Evolutionary conservation across 768 basidiomycete genomes (phyloP).

Genomic region (Leccinum aurantiacum): DNA sequence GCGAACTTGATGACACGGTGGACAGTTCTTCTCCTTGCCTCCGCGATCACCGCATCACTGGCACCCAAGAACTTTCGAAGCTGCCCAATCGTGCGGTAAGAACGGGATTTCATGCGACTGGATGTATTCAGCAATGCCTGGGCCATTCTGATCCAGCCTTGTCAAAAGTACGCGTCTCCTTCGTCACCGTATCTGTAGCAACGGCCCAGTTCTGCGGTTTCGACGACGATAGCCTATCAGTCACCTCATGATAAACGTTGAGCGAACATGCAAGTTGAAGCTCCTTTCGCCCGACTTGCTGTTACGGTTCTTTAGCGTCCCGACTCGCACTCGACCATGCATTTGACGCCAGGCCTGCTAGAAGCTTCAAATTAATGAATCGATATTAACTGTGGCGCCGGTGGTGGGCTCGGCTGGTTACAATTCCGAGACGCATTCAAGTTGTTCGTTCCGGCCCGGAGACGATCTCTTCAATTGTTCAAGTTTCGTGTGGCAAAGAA

Average conservation of each 20-base stretch:
- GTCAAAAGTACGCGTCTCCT: neutral
- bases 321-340: neutral
- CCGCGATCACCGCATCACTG: conserved; percentile 3
- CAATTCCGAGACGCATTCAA: neutral
- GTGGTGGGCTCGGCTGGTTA: neutral
- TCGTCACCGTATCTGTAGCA: too few species aligned
- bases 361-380: too few species aligned
- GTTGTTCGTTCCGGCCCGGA: neutral
- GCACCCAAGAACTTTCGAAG: neutral
- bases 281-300: neutral
- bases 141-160: neutral
- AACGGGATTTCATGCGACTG: neutral
- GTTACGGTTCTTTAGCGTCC: neutral
- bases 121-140: neutral
- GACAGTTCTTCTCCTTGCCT: conserved; percentile 1
- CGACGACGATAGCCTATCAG: neutral
- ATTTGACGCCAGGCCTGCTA: neutral
- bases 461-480: neutral
- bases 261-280: neutral
- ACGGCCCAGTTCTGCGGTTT: too few species aligned
- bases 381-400: neutral
- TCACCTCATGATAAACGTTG: neutral
- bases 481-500: neutral
- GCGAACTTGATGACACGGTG: neutral
- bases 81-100: neutral